Percentiles rank a stretch among this genome's conserved stretches.
Conservation (phyloP, 305 asterid species). For the Withania somnifera region DNA sequence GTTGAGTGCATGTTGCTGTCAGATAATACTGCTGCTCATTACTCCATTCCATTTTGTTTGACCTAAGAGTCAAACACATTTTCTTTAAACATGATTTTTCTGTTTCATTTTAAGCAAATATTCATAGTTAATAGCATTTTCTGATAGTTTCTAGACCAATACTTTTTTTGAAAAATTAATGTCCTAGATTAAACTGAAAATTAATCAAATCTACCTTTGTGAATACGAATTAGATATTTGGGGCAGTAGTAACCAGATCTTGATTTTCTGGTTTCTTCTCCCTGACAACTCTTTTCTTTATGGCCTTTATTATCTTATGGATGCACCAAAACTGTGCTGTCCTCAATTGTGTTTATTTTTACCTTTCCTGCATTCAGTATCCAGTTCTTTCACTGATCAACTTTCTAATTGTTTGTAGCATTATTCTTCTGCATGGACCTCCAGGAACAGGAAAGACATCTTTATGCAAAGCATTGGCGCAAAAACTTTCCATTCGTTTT, state of each 20-base stretch:
- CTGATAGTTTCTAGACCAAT: not conserved
- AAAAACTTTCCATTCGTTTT: conserved; percentile 82
- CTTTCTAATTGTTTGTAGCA: conserved; percentile 43
- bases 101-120: not conserved
- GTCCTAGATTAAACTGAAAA: not conserved
- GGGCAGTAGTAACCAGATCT: not conserved
- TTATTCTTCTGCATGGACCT: conserved; percentile 96
- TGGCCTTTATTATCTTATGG: not conserved
- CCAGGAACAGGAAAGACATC: conserved; percentile 99
- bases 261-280: conserved; percentile 1
- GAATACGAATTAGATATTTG: not conserved
- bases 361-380: not conserved
- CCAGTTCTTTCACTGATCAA: conserved; percentile 13
- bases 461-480: conserved; percentile 92
- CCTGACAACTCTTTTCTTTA: not conserved
- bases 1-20: not conserved
- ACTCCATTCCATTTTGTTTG: not conserved
- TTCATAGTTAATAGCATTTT: not conserved
- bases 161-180: not conserved
- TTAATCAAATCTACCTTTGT: not conserved
- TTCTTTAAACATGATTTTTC: not conserved
- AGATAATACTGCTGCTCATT: not conserved
- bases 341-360: not conserved
- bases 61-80: not conserved
- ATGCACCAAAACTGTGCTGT: not conserved